Percentiles rank a stretch among this genome's conserved stretches.
Evolutionary conservation across 805 yeast genomes (phyloP).

Genomic region (Saturnispora besseyi): DNA sequence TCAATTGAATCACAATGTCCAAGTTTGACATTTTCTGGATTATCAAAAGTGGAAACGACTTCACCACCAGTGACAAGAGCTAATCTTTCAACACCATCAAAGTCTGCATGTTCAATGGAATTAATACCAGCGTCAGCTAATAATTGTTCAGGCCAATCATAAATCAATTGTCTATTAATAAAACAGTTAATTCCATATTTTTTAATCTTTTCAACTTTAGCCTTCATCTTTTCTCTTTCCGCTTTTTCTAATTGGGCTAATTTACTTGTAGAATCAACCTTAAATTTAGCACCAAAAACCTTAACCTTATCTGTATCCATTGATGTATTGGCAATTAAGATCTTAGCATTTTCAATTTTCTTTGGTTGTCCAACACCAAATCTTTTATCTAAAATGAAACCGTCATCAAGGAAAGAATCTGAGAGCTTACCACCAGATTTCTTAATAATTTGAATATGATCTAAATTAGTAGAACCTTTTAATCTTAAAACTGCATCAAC

Average conservation of each 20-base stretch:
- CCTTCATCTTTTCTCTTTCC: conserved; percentile 87
- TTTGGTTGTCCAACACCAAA: conserved; percentile 95
- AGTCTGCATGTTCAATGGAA: conserved; percentile 96
- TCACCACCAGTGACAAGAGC: conserved; percentile 98
- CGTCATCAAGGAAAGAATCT: conserved; percentile 93
- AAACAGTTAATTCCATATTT: conserved; percentile 75
- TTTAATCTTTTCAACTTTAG: conserved; percentile 80
- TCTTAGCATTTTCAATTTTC: conserved; percentile 69
- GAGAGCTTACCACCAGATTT: conserved; percentile 87
- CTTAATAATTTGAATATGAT: conserved; percentile 87
- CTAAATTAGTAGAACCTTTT: conserved; percentile 79
- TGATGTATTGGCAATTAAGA: conserved; percentile 90
- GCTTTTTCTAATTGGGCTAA: conserved; percentile 55
- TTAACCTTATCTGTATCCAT: conserved; percentile 97
- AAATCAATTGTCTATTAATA: conserved; percentile 91
- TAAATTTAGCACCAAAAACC: conserved; percentile 94
- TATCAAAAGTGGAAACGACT: conserved; percentile 92
- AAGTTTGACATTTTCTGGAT: conserved; percentile 74
- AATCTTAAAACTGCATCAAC: conserved; percentile 89
- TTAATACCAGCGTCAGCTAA: conserved; percentile 81
- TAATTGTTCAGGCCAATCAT: conserved; percentile 96
- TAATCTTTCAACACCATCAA: conserved; percentile 93
- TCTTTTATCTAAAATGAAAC: conserved; percentile 82
- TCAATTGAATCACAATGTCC: conserved; percentile 88
- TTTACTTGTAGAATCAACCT: conserved; percentile 90